A percentile compares a stretch with the other conserved stretches of the same genome.
Conservation (phyloP, 73 alveolate species). For the Diophrys sp. region DNA sequence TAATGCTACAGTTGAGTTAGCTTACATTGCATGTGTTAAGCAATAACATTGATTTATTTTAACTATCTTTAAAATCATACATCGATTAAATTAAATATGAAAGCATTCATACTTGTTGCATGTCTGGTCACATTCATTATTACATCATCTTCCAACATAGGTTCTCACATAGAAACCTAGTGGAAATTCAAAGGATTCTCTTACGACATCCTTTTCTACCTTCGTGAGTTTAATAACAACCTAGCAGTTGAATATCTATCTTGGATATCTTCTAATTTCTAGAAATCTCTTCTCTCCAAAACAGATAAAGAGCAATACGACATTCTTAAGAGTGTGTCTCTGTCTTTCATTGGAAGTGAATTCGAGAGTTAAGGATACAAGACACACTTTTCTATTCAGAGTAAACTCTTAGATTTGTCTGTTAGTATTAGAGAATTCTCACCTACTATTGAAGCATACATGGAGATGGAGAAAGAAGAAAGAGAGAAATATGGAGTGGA, state of each 20-base stretch:
- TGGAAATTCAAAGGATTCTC: not conserved
- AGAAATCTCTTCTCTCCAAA: too few relatives aligned
- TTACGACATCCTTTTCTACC: not conserved
- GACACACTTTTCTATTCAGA: not conserved
- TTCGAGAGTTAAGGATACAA: not conserved
- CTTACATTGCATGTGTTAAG: too few relatives aligned
- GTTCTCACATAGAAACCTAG: not conserved
- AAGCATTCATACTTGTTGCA: too few relatives aligned
- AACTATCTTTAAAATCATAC: too few relatives aligned
- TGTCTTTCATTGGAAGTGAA: not conserved
- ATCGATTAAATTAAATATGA: too few relatives aligned
- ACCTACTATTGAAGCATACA: not conserved
- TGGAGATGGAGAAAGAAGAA: conserved; percentile 3
- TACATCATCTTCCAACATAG: too few relatives aligned
- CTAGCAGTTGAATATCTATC: not conserved
- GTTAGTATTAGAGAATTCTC: conserved; percentile 1
- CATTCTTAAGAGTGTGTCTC: not conserved
- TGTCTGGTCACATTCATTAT: too few relatives aligned
- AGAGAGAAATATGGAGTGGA: not conserved
- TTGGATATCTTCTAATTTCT: not conserved
- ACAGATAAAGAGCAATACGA: not conserved
- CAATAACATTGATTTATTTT: too few relatives aligned
- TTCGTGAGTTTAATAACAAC: not conserved
- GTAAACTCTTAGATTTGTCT: conserved; percentile 1
- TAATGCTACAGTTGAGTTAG: too few relatives aligned